A percentile compares a stretch with the other conserved stretches of the same genome.
phyloP scores from a whole-genome alignment of 1,284 basidiomycete genomes.

The Ceratobasidium theobromae region DNA sequence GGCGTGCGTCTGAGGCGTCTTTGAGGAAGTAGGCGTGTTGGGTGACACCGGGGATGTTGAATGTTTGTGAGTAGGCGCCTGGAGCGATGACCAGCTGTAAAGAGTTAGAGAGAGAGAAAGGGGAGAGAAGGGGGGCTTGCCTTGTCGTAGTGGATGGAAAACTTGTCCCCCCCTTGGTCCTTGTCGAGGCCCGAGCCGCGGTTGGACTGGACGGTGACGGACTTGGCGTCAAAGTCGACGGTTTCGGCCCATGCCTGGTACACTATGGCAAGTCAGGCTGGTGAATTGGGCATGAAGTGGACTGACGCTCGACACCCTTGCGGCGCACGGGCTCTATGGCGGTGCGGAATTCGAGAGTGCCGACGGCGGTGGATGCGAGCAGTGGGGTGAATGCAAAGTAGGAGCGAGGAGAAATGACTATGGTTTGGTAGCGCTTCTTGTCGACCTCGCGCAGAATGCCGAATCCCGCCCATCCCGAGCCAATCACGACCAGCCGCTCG shows the following conservation, averaged over 20 bases:
- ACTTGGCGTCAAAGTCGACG: slow-evolving; percentile 14
- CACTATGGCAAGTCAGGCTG: background rate
- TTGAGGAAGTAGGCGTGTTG: slow-evolving; percentile 82
- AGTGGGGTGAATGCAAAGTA: slow-evolving; percentile 86
- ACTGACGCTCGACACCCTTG: slow-evolving; percentile 38
- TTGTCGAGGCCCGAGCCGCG: slow-evolving; percentile 29
- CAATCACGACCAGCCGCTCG: slow-evolving; percentile 20
- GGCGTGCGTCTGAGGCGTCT: slow-evolving; percentile 78
- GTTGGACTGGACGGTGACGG: slow-evolving; percentile 11
- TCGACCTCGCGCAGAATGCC: slow-evolving; percentile 16
- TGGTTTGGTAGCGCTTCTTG: slow-evolving; percentile 30
- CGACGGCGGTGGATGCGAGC: slow-evolving; percentile 74
- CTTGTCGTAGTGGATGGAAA: slow-evolving; percentile 71
- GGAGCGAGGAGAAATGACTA: slow-evolving; percentile 67
- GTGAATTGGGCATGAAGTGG: background rate
- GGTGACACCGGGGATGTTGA: slow-evolving; percentile 60
- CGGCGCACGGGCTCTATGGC: slow-evolving; percentile 74
- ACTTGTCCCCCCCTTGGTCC: slow-evolving; percentile 41
- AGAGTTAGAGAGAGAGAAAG: background rate
- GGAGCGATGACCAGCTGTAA: slow-evolving; percentile 71
- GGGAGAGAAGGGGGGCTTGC: background rate
- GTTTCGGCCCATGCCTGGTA: slow-evolving; percentile 15
- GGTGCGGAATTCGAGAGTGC: slow-evolving; percentile 78
- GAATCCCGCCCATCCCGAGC: slow-evolving; percentile 33
- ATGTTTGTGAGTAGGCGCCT: slow-evolving; percentile 79